phyloP scores from a whole-genome alignment of 352 stramenopile species.

The Aphanomyces euteiches region DNA sequence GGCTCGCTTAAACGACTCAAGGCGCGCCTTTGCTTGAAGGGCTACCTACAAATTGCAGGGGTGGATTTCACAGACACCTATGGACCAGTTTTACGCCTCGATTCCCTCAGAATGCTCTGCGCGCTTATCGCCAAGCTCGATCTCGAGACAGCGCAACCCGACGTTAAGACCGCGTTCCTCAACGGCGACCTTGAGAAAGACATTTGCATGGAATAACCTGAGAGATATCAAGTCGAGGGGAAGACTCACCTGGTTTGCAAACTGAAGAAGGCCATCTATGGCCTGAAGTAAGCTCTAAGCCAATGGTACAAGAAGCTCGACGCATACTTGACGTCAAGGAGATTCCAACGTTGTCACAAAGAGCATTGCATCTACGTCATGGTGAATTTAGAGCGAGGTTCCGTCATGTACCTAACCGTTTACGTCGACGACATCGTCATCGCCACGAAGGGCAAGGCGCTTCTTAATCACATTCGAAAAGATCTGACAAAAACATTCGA shows the following conservation, averaged over 20 bases:
- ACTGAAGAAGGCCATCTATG: slow-evolving; percentile 35
- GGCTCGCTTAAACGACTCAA: slow-evolving; percentile 34
- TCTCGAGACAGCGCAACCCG: slow-evolving; percentile 32
- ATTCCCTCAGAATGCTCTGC: slow-evolving; percentile 32
- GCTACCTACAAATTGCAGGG: slow-evolving; percentile 33
- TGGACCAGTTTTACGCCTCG: neutral
- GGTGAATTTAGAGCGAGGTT: neutral
- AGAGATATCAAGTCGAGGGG: no score
- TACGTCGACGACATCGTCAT: neutral
- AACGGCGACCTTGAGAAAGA: slow-evolving; percentile 28
- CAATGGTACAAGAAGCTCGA: slow-evolving; percentile 36
- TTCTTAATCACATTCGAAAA: neutral
- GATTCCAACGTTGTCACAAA: slow-evolving; percentile 18
- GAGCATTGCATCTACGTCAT: neutral
- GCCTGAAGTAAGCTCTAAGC: slow-evolving; percentile 36
- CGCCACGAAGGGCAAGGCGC: neutral
- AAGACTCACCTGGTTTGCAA: slow-evolving; percentile 32
- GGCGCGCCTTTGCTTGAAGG: slow-evolving; percentile 32
- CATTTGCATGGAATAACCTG: no score
- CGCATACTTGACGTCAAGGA: slow-evolving; percentile 6
- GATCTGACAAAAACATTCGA: neutral
- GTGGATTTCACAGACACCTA: slow-evolving; percentile 34
- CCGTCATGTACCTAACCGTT: neutral
- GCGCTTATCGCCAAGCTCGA: slow-evolving; percentile 26
- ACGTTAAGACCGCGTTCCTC: slow-evolving; percentile 25